Evolutionary conservation across 83 land plant genomes (phyloP), one percentile per base, ranked within the genome.

Genomic region (Diphasiastrum complanatum): DNA sequence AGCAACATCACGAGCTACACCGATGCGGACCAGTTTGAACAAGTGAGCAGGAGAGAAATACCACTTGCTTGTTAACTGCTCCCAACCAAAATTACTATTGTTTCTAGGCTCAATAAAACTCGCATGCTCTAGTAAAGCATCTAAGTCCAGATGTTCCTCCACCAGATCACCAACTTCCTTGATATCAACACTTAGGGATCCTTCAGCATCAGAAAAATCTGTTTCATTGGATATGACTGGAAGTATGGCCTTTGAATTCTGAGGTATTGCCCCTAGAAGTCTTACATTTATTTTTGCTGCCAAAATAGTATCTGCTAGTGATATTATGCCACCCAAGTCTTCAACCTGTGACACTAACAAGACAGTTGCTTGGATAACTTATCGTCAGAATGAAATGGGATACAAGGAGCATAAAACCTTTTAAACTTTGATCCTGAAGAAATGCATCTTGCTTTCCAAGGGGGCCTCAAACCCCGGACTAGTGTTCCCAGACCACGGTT

Each of bases 1-100:
- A 18, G 62, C 66, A 16, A 29, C 64, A 51, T 64, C 66, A 11
- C 64, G 59, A 12, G 64, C 66, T 8, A 64, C 62, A 31, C 66
- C 66, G 30, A 64, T 64, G 20, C 64, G 66, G 55, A 64, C 66
- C 22, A 38, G 52, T 19, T 64, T 64, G 34, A 33, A 23, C 18
- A 50, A 25, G 25, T 22, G 6, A 43, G 48, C 47, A 16, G 64
- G 64, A 10, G 36, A 49, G 28, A 52, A 29, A 19, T 28, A 33
- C 24, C 61, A 8, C 29, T 20, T 23, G 20, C 25, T 25, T 8
- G 22, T 16, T 23, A 33, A 12, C 0, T 20, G 28, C 31, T 64
- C 66, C 36, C 28, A 16, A n/a, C 5, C 6, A 18, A 61, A 38
- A 20, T 61, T 28, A 38, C 4, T 11, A 47, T 4, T 16, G 49